These are phyloP conservation scores for Candida methanosorbosa DNA, from an alignment of 805 yeast genomes.

Conservation along the genomic window DNA sequence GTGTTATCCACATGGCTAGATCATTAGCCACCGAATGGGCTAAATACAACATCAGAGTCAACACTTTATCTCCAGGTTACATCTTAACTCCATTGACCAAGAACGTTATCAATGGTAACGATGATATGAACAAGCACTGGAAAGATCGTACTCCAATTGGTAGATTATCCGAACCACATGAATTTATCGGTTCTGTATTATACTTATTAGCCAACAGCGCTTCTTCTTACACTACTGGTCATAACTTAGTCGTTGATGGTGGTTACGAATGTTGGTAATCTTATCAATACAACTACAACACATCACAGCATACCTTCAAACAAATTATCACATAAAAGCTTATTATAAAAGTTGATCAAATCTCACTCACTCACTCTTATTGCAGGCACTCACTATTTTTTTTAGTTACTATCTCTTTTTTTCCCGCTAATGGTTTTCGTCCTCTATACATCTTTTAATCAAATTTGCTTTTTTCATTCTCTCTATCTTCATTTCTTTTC, in stretches of 20 bases:
- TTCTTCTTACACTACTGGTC: conserved; percentile 75
- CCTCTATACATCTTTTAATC: no score
- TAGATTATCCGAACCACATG: conserved; percentile 81
- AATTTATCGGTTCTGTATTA: conserved; percentile 68
- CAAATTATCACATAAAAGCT: no score
- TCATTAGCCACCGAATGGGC: conserved; percentile 83
- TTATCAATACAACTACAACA: not conserved
- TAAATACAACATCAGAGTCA: conserved; percentile 63
- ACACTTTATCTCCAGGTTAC: conserved; percentile 75
- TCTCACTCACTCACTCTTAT: no score
- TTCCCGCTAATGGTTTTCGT: no score
- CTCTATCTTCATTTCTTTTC: no score
- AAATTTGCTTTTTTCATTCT: no score
- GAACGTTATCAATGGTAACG: conserved; percentile 53
- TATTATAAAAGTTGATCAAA: no score
- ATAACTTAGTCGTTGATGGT: conserved; percentile 77
- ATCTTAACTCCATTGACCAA: conserved; percentile 72
- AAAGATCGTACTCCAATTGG: conserved; percentile 64
- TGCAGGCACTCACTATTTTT: no score
- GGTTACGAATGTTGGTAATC: conserved; percentile 83
- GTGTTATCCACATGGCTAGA: conserved; percentile 71
- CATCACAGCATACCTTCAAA: no score
- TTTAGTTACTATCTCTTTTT: no score
- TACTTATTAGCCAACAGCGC: conserved; percentile 68
- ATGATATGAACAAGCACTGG: conserved; percentile 61